phyloP scores from a whole-genome alignment of 2,329 filamentous ascomycete species.

The Colletotrichum brevisporum region DNA sequence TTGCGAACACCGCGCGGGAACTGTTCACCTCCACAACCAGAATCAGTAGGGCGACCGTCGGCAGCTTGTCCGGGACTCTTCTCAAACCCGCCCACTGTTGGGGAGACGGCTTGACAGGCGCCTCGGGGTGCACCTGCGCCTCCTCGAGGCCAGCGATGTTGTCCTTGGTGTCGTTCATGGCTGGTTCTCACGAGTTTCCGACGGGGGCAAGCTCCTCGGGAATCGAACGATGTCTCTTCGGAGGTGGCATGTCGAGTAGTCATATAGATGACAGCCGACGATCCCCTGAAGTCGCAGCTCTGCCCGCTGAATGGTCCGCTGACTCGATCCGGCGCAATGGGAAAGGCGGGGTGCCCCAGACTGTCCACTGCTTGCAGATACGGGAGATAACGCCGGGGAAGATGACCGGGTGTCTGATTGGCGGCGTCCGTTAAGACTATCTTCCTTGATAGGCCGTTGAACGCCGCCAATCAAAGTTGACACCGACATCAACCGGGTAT shows the following conservation, averaged over 20 bases:
- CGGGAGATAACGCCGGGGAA: constrained; percentile 42
- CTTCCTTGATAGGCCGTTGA: background rate
- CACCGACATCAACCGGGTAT: constrained; percentile 22
- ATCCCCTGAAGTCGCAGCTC: background rate
- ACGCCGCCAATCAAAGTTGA: constrained; percentile 30
- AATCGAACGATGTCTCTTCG: background rate
- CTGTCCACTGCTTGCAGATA: constrained; percentile 13
- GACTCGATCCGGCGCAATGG: constrained; percentile 24
- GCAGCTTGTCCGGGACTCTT: constrained; percentile 48
- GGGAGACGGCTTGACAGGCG: background rate
- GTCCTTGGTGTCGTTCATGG: constrained; percentile 36
- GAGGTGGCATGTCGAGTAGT: constrained; percentile 8
- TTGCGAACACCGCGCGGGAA: background rate
- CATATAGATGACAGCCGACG: constrained; percentile 16
- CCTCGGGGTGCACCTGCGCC: constrained; percentile 7
- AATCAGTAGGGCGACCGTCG: constrained; percentile 45
- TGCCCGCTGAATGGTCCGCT: constrained; percentile 1
- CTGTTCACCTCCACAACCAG: constrained; percentile 45
- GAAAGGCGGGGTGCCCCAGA: constrained; percentile 17
- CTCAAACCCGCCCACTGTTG: constrained; percentile 41
- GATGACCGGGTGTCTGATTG: constrained; percentile 36
- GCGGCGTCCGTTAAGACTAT: constrained; percentile 40
- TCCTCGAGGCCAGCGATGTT: constrained; percentile 16
- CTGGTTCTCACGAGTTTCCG: background rate
- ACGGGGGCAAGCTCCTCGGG: background rate